Evolutionary conservation across 768 basidiomycete species (phyloP).

Genomic region (Hygrophorus pudorinus): DNA sequence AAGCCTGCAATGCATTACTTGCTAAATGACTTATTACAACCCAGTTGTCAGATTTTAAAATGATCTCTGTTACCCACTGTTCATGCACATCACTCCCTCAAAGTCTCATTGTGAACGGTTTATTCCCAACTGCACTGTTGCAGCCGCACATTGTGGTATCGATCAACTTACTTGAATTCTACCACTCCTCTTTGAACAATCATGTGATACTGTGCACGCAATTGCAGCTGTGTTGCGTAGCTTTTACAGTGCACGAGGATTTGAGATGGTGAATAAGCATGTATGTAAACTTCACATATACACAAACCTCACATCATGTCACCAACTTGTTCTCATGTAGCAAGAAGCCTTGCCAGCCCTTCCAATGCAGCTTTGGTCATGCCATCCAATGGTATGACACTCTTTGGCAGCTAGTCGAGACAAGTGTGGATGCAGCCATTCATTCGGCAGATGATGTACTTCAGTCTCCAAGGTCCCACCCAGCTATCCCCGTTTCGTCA

Average conservation of each 20-base stretch:
- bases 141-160: conserved; percentile 10
- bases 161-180: conserved; percentile 10
- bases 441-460: neutral
- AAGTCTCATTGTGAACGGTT: conserved; percentile 7
- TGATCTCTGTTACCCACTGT: conserved; percentile 2
- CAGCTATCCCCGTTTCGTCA: too few relatives aligned
- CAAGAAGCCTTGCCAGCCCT: conserved; percentile 13
- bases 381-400: conserved; percentile 17
- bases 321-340: too few relatives aligned
- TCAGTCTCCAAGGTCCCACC: neutral
- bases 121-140: conserved; percentile 11
- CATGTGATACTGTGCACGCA: conserved; percentile 11
- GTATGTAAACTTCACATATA: too few relatives aligned
- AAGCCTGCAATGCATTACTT: conserved; percentile 11
- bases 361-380: conserved; percentile 13
- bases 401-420: conserved; percentile 8
- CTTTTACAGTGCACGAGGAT: conserved; percentile 7
- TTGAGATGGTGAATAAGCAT: too few relatives aligned
- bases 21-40: too few relatives aligned
- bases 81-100: conserved; percentile 2
- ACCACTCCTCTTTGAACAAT: conserved; percentile 9
- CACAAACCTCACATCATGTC: too few relatives aligned
- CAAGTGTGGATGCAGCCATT: conserved; percentile 5
- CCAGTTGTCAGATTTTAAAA: conserved; percentile 2
- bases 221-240: conserved; percentile 5